A percentile compares a stretch with the other conserved stretches of the same genome.
Evolutionary conservation across 176 grass and related monocot genomes (phyloP).

Genomic region (Eleusine indica): DNA sequence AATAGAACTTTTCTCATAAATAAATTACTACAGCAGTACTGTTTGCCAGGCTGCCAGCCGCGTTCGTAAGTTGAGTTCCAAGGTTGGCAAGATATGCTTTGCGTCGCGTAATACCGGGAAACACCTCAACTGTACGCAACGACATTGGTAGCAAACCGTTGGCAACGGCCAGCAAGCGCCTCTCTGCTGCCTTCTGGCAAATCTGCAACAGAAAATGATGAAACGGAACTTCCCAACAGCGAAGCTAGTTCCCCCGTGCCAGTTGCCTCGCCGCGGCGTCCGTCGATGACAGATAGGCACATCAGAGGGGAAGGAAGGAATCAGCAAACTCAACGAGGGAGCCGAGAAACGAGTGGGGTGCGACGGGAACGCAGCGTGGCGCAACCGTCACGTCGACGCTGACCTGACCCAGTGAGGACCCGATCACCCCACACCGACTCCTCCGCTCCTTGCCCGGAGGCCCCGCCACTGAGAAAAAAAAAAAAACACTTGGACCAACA

Average conservation of each 20-base stretch:
- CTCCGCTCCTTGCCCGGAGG: background rate
- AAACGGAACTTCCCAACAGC: background rate
- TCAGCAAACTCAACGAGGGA: background rate
- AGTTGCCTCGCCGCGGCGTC: background rate
- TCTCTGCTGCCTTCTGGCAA: background rate
- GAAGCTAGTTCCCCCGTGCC: background rate
- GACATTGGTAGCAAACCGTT: too few relatives aligned
- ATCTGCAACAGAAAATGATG: background rate
- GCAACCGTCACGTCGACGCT: constrained; percentile 13
- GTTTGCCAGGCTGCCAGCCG: background rate
- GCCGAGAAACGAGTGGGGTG: background rate
- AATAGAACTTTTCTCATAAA: too few relatives aligned
- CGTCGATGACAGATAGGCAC: background rate
- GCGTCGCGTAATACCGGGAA: background rate
- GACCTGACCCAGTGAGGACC: background rate
- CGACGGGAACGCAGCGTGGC: background rate
- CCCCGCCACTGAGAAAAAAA: background rate
- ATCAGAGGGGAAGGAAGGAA: background rate
- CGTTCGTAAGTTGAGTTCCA: background rate
- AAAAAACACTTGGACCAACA: background rate
- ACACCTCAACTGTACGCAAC: background rate
- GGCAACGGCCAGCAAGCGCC: background rate
- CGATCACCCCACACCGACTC: background rate
- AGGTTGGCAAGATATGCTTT: background rate
- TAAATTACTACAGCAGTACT: background rate